Conservation (phyloP, 306 rosid genomes). For the Heteromeles arbutifolia region DNA sequence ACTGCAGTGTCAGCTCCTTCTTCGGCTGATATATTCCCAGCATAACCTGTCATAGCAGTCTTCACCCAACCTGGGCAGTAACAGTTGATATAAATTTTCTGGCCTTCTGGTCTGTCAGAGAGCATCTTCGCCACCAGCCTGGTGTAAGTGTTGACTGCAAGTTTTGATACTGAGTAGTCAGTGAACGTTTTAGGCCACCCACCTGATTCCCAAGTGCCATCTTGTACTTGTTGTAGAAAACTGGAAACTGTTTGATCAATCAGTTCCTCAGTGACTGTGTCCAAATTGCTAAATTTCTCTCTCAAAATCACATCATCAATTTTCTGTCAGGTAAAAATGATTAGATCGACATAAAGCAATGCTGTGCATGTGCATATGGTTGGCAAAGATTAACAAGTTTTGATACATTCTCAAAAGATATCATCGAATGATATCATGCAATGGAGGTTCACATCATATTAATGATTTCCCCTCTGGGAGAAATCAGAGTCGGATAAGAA, state of each 20-base stretch:
- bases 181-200: conserved; percentile 81
- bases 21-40: conserved; percentile 70
- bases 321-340: conserved; percentile 36
- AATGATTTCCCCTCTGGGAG: not conserved
- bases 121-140: conserved; percentile 58
- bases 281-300: conserved; percentile 44
- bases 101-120: conserved; percentile 48
- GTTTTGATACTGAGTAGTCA: conserved; percentile 74
- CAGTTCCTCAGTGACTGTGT: conserved; percentile 49
- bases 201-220: conserved; percentile 68
- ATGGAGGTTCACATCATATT: not conserved
- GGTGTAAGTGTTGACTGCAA: conserved; percentile 74
- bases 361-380: not conserved
- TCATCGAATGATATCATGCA: not conserved
- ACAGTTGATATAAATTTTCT: conserved; percentile 67
- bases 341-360: conserved; percentile 3
- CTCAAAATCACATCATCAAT: conserved; percentile 51
- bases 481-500: not conserved
- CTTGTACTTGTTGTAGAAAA: conserved; percentile 72
- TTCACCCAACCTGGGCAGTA: conserved; percentile 94
- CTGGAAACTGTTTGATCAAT: conserved; percentile 40
- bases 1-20: conserved; percentile 91
- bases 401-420: not conserved
- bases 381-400: not conserved
- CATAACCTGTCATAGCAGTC: conserved; percentile 85